Evolutionary conservation across 805 yeast genomes (phyloP).

Genomic region (Suhomyces prunicola): DNA sequence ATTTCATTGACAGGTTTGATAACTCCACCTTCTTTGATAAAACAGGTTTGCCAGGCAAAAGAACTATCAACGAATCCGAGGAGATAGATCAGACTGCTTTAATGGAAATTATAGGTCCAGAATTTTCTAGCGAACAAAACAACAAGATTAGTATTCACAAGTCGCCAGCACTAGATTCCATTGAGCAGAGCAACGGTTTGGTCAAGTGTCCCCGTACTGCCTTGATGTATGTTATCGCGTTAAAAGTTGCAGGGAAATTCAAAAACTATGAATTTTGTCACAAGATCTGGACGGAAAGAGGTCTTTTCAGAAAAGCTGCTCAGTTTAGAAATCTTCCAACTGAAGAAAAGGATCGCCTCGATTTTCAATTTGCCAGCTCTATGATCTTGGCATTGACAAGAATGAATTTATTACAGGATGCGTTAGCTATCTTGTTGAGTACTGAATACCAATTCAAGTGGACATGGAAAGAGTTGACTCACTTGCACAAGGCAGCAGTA

Average conservation of each 20-base stretch:
- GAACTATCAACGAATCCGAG: neutral
- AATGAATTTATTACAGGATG: conserved; percentile 61
- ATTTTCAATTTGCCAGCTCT: conserved; percentile 67
- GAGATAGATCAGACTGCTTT: neutral
- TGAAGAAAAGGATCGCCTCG: conserved; percentile 42
- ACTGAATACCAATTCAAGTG: conserved; percentile 70
- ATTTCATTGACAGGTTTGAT: conserved; percentile 33
- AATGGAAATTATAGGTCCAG: neutral
- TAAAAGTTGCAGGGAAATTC: conserved; percentile 62
- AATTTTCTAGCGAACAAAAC: neutral
- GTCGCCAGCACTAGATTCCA: conserved; percentile 19
- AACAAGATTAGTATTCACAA: conserved; percentile 9
- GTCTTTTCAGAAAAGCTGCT: conserved; percentile 57
- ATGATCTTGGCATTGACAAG: conserved; percentile 61
- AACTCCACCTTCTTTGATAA: conserved; percentile 27
- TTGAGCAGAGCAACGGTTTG: neutral
- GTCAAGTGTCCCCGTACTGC: conserved; percentile 29
- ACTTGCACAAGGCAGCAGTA: conserved; percentile 27
- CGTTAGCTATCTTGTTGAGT: conserved; percentile 61
- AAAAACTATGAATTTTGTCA: conserved; percentile 58
- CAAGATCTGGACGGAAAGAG: conserved; percentile 75
- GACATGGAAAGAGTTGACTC: conserved; percentile 45
- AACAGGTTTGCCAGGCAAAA: conserved; percentile 16
- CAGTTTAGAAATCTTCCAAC: conserved; percentile 43
- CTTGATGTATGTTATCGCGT: conserved; percentile 54